A percentile compares a stretch with the other conserved stretches of the same genome.
These are phyloP conservation scores for Pyrenophora tritici-repentis DNA, from an alignment of 2,329 filamentous ascomycete species.

Conservation along the genomic window DNA sequence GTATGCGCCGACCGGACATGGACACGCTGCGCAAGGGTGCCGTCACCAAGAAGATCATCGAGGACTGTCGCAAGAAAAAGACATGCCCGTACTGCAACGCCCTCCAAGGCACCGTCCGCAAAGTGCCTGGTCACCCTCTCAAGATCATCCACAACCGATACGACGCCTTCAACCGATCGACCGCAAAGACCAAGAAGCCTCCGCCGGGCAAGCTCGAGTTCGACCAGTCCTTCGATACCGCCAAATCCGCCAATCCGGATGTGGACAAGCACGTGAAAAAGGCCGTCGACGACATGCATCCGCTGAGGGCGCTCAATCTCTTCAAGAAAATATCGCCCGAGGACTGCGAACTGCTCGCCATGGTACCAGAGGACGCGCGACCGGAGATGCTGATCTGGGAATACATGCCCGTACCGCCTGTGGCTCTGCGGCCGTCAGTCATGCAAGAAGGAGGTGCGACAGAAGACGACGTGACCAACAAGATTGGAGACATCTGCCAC, in stretches of 20 bases:
- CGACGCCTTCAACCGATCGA: constrained; percentile 83
- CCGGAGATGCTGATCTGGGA: constrained; percentile 99
- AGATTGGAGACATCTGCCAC: constrained; percentile 94
- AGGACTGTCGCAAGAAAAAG: constrained; percentile 86
- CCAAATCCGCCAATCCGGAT: constrained; percentile 77
- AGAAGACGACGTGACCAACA: constrained; percentile 95
- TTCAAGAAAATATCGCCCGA: constrained; percentile 84
- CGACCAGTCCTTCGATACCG: constrained; percentile 81
- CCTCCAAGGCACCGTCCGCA: constrained; percentile 89
- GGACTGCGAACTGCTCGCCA: constrained; percentile 88
- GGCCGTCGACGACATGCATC: constrained; percentile 92
- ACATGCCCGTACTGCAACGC: constrained; percentile 79
- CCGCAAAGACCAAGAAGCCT: constrained; percentile 79
- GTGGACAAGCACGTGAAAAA: constrained; percentile 90
- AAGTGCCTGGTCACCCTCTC: constrained; percentile 77
- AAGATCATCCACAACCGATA: constrained; percentile 96
- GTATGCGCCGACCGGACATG: constrained; percentile 77
- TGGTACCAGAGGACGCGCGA: constrained; percentile 82
- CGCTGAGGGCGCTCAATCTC: constrained; percentile 83
- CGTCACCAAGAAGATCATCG: constrained; percentile 85
- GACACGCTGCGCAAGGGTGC: constrained; percentile 85
- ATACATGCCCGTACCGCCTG: constrained; percentile 88
- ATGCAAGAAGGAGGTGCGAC: constrained; percentile 91
- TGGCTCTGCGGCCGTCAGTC: constrained; percentile 92
- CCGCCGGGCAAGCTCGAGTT: constrained; percentile 83